A percentile compares a stretch with the other conserved stretches of the same genome.
These are phyloP conservation scores for Picea abies DNA, from an alignment of 83 land plant species.

Conservation along the genomic window DNA sequence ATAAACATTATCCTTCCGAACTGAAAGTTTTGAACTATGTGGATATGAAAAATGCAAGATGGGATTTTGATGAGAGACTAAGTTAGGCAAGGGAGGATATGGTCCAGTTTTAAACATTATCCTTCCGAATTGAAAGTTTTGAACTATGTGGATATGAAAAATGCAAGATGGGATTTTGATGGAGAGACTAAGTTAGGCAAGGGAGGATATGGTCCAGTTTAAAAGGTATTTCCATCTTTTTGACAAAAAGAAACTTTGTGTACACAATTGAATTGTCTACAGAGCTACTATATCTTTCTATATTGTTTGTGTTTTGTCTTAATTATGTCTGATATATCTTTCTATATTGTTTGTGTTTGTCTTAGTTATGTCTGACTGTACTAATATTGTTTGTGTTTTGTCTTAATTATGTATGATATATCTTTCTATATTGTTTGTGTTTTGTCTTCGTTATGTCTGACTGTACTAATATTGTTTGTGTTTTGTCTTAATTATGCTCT, in stretches of 20 bases:
- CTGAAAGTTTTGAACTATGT: constrained; percentile 50
- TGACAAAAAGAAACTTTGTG: background rate
- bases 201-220: constrained; percentile 69
- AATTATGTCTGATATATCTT: background rate
- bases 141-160: constrained; percentile 42
- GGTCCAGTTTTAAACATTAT: too few species aligned
- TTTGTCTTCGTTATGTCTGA: background rate
- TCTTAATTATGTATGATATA: too few species aligned
- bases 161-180: constrained; percentile 55
- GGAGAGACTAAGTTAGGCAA: constrained; percentile 58
- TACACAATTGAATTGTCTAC: background rate
- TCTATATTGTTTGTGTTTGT: too few species aligned
- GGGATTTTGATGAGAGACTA: constrained; percentile 43
- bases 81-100: constrained; percentile 77
- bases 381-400: too few species aligned
- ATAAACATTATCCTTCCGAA: background rate
- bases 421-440: background rate
- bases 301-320: background rate
- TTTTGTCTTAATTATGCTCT: background rate
- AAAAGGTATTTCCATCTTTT: constrained; percentile 28
- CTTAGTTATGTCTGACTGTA: background rate
- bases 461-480: background rate
- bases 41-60: constrained; percentile 48
- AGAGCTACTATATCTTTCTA: background rate
- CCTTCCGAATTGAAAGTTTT: constrained; percentile 45